Conservation (phyloP, 495 filamentous ascomycete species). For the Lichina pygmaea region DNA sequence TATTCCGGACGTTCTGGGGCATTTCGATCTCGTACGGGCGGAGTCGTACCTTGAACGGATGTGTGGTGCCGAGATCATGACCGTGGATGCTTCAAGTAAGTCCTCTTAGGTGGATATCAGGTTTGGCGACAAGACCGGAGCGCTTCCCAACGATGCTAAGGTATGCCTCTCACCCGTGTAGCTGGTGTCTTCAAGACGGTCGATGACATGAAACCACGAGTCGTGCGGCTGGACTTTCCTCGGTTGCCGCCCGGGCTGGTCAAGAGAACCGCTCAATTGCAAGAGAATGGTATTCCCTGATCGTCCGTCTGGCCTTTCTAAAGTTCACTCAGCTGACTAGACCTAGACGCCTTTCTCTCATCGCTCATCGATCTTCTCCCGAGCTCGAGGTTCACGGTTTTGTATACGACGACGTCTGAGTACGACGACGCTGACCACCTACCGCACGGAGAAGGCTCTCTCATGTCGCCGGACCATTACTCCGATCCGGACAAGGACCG, state of each 20-base stretch:
- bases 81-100: constrained; percentile 38
- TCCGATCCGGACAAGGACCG: too few relatives aligned
- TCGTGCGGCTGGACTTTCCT: constrained; percentile 26
- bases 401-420: constrained; percentile 28
- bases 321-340: not conserved
- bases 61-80: constrained; percentile 23
- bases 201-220: constrained; percentile 19
- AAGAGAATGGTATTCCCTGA: constrained; percentile 18
- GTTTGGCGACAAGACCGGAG: constrained; percentile 13
- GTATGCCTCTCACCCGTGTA: constrained; percentile 4
- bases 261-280: constrained; percentile 15
- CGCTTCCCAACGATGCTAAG: constrained; percentile 7
- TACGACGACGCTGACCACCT: constrained; percentile 1
- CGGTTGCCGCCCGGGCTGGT: constrained; percentile 15
- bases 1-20: constrained; percentile 35
- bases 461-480: not conserved
- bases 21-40: constrained; percentile 27
- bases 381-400: constrained; percentile 27
- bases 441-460: not conserved
- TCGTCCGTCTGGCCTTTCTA: not conserved
- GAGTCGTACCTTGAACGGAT: constrained; percentile 21
- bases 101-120: constrained; percentile 1
- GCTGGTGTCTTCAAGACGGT: constrained; percentile 18
- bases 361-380: constrained; percentile 28
- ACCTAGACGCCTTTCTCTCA: constrained; percentile 30